phyloP scores from a whole-genome alignment of 2,329 filamentous ascomycete species.

The Colletotrichum trifolii region DNA sequence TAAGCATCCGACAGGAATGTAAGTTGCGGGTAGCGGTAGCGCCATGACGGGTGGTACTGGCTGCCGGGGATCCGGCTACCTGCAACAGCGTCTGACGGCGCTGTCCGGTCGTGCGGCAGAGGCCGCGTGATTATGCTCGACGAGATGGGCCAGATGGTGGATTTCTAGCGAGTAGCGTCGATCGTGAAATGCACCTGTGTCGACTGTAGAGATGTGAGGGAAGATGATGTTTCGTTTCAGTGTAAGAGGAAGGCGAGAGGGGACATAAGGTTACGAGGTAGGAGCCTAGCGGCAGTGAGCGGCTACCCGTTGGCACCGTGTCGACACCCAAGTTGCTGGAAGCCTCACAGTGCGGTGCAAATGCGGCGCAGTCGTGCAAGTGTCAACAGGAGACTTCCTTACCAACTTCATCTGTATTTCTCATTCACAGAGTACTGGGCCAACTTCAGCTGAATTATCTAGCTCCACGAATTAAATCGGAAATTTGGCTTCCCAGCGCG shows the following conservation, averaged over 20 bases:
- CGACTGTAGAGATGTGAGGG: not conserved
- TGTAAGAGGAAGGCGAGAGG: constrained; percentile 14
- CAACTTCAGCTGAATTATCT: constrained; percentile 30
- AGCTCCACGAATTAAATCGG: constrained; percentile 22
- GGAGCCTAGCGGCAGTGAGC: constrained; percentile 26
- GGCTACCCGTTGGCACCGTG: not conserved
- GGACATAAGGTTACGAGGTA: constrained; percentile 6
- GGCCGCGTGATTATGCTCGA: constrained; percentile 7
- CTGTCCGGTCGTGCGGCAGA: constrained; percentile 1
- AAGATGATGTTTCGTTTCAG: constrained; percentile 19
- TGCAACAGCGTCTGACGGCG: not conserved
- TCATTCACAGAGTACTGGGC: not conserved
- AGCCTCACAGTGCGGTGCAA: constrained; percentile 10
- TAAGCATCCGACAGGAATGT: constrained; percentile 56
- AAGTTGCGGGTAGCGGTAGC: constrained; percentile 39
- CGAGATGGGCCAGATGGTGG: not conserved
- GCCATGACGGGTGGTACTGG: constrained; percentile 7
- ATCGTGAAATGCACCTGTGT: not conserved
- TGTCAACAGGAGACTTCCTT: not conserved
- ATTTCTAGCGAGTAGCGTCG: not conserved
- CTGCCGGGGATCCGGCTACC: constrained; percentile 4
- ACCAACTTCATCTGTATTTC: constrained; percentile 2
- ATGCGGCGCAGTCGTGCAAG: constrained; percentile 4
- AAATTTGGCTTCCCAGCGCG: constrained; percentile 20
- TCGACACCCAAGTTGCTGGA: accelerated